Base-by-base conservation (phyloP, 73 alveolate species). In the Breviolum minutum region DNA sequence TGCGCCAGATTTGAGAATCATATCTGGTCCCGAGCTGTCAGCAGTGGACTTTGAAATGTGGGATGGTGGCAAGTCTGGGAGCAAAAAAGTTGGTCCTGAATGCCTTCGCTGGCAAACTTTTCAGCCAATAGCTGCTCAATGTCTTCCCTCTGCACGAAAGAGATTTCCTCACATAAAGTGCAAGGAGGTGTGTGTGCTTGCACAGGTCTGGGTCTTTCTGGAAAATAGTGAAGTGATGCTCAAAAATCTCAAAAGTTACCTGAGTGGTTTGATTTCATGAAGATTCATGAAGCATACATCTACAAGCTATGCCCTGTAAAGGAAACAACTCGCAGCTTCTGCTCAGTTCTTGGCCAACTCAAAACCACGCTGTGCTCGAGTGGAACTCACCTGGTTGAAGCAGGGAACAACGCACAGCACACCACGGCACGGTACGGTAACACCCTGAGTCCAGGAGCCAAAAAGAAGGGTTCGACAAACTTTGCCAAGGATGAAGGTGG, bases 101-200 rank as follows among this genome's bases (percentile, higher is more conserved):
- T 73, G 87, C 97, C 97, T 62, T 91, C 97, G 79, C 88, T 91
- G 70, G 87, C 73, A 92, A 92, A 76, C 90, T 92, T 92, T 80
- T 92, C 98, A 2, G 98, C 40, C 81, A 92, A 27, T 32, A 92
- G 84, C 98, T 92, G 98, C 91, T 92, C 98, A 40, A 92, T 92
- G 90, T 92, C 89, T 29, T 92, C 98, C 48, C 98, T 92, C 61
- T 92, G 91, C 66, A 92, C 24, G 29, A 61, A 92, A 80, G 90
- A 74, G 63, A 92, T 64, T 61, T 92, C 98, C 97, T 91, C 54
- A 40, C 54, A 40, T 40, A 40, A 40, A 40, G 5, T 40, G 54
- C 54, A 40, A 40, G 54, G 54, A 40, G 54, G 54, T 40, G 54
- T 40, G 54, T 40, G 13, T 40, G 54, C 54, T 40, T 40, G 54